These are phyloP conservation scores for Solanum chacoense DNA, from an alignment of 305 asterid genomes.

Conservation along the genomic window DNA sequence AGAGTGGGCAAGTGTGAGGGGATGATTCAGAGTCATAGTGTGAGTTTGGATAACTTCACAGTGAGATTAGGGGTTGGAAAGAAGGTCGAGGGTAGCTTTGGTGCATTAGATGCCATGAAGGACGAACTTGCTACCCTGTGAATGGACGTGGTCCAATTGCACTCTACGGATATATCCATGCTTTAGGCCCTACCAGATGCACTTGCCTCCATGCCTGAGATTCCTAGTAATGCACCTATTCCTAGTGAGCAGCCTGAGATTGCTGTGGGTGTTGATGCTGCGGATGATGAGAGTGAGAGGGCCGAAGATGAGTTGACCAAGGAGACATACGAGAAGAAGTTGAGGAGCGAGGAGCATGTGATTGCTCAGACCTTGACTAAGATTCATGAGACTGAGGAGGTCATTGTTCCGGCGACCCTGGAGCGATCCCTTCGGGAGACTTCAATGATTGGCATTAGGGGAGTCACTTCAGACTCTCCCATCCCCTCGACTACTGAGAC, in stretches of 20 bases:
- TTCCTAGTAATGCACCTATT: neutral
- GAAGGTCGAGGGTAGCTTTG: neutral
- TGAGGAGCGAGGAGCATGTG: neutral
- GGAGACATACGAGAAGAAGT: neutral
- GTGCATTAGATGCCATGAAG: neutral
- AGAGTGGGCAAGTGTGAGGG: neutral
- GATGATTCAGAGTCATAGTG: neutral
- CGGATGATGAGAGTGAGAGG: neutral
- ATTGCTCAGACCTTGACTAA: neutral
- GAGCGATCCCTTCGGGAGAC: neutral
- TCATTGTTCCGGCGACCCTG: neutral
- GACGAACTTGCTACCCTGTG: neutral
- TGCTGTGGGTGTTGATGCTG: neutral
- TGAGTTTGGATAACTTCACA: neutral
- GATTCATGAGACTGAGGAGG: neutral
- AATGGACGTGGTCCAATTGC: neutral
- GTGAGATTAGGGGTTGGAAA: neutral
- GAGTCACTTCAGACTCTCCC: neutral
- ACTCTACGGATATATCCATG: neutral
- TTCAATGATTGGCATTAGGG: neutral
- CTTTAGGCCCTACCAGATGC: neutral
- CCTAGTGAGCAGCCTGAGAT: neutral
- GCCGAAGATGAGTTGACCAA: neutral
- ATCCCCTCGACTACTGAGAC: neutral
- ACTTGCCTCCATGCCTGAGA: neutral